These are phyloP conservation scores for Pseudopyricularia javanii DNA, from an alignment of 2,329 filamentous ascomycete species.

Conservation along the genomic window DNA sequence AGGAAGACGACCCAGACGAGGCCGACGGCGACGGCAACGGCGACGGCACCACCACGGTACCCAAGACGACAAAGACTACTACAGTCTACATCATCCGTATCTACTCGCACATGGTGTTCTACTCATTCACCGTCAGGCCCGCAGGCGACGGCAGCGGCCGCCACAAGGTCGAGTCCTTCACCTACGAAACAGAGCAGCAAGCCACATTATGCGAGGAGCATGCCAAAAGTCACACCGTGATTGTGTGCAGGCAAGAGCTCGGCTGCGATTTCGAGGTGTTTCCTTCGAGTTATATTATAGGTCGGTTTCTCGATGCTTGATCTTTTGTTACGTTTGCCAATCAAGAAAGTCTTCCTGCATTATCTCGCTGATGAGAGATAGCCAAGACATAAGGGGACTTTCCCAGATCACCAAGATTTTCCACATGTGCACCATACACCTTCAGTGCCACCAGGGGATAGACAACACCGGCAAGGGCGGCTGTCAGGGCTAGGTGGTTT, in stretches of 20 bases:
- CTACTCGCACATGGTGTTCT: background rate
- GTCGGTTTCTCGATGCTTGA: constrained; percentile 19
- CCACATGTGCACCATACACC: too few relatives aligned
- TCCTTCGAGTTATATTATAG: background rate
- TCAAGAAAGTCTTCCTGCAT: too few relatives aligned
- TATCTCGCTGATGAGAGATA: too few relatives aligned
- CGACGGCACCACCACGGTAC: background rate
- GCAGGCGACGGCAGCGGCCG: background rate
- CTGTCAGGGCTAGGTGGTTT: too few relatives aligned
- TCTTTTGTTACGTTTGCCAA: too few relatives aligned
- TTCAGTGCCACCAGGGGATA: too few relatives aligned
- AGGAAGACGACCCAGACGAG: background rate
- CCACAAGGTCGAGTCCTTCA: background rate
- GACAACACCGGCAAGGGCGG: too few relatives aligned
- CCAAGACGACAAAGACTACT: background rate
- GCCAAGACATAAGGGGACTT: too few relatives aligned
- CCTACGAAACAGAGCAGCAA: background rate
- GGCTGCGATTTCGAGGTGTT: background rate
- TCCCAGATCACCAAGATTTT: too few relatives aligned
- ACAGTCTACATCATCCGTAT: background rate
- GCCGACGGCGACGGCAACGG: background rate
- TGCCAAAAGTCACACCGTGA: background rate
- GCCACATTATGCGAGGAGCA: background rate
- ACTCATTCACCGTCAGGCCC: background rate
- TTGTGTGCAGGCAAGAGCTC: background rate